Base-by-base conservation (phyloP, 768 basidiomycete genomes). In the Auriscalpium orientale region DNA sequence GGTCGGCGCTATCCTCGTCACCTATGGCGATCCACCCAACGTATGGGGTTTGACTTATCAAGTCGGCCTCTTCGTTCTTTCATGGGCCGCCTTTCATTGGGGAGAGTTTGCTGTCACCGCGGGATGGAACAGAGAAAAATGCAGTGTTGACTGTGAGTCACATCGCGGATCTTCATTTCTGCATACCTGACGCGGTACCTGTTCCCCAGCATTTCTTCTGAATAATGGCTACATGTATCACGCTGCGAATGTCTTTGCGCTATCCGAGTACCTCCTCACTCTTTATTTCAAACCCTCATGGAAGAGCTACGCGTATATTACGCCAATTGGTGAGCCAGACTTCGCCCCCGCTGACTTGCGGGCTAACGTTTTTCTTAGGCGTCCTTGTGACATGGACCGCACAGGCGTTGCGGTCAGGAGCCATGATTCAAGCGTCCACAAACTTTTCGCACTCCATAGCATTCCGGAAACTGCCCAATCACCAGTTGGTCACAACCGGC, bases 381-480 rank as follows among this genome's bases (percentile, higher is more conserved):
- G 70, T 91, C 43, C 46, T 72, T 1, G 47, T 91, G 59, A 82
- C 87, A 11, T 20, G 89, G 16, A 54, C 77, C 20, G 92, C 92
- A 7, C 97, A 99, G 71, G 60, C 72, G 3, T 67, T 98, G 58
- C 82, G 97, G 49, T 94, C 94, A 8, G 64, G 79, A 20, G 95
- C 97, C n/a, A 99, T 99, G 97, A 87, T 97, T 52, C 91, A 95
- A 60, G 97, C 97, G 2, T 82, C 89, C 15, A 84, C 84, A 53
- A 97, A 90, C 66, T 99, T 99, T 73, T 94, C 93, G 9, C 97
- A 99, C 76, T 67, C 83, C 0, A 82, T 99, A 51, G 90, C 89
- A 3, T 82, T 80, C 63, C 76, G 72, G 38, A 98, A 94, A 68
- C 78, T 79, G 43, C 75, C 81, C 15, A 75, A 76, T 11, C 97